These are phyloP conservation scores for Lipomyces sp. DNA, from an alignment of 805 yeast species.

Conservation along the genomic window DNA sequence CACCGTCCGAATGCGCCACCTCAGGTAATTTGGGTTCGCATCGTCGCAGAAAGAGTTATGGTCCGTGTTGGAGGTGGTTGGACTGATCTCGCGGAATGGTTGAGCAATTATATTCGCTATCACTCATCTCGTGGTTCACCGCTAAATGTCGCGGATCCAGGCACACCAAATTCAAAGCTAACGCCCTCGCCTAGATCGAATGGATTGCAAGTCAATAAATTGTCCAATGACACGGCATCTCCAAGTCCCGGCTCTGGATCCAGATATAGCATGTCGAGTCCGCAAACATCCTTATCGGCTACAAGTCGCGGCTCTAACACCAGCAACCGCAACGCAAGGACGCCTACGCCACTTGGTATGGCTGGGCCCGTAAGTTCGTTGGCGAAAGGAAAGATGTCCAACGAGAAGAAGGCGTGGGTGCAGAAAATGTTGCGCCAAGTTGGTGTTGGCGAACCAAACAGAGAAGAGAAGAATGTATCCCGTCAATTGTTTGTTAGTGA, in stretches of 20 bases:
- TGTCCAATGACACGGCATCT: not conserved
- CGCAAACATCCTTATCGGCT: slow-evolving; percentile 1
- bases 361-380: slow-evolving; percentile 25
- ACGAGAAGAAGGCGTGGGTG: slow-evolving; percentile 32
- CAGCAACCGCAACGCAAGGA: not conserved
- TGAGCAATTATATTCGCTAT: slow-evolving; percentile 31
- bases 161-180: not conserved
- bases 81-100: slow-evolving; percentile 40
- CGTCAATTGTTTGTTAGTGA: slow-evolving; percentile 15
- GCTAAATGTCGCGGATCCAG: not conserved
- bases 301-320: slow-evolving; percentile 3
- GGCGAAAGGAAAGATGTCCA: slow-evolving; percentile 21
- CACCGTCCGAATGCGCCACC: slow-evolving; percentile 38
- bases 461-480: slow-evolving; percentile 8
- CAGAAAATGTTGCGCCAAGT: slow-evolving; percentile 33
- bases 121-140: slow-evolving; percentile 19
- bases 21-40: slow-evolving; percentile 38
- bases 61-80: slow-evolving; percentile 40
- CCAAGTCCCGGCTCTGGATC: slow-evolving; percentile 8
- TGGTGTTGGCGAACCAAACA: slow-evolving; percentile 10
- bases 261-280: not conserved
- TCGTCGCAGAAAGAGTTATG: slow-evolving; percentile 39
- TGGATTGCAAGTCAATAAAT: not conserved
- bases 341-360: slow-evolving; percentile 21
- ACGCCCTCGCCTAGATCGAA: not conserved